phyloP scores from a whole-genome alignment of 2,329 filamentous ascomycete species.

The Xylaria sp. region DNA sequence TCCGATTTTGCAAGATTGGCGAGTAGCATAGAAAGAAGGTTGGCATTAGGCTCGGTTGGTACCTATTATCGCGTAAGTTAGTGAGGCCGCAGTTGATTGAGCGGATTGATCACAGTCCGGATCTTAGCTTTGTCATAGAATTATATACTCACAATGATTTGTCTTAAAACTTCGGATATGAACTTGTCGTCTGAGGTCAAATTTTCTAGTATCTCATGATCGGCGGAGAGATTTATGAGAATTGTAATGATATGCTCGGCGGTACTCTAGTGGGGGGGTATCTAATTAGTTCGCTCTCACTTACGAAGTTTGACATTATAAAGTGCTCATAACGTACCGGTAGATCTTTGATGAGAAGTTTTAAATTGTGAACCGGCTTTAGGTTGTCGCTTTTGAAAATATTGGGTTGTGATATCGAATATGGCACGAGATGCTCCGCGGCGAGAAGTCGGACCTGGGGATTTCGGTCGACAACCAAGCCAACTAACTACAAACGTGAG shows the following conservation, averaged over 20 bases:
- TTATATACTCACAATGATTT: slow-evolving; percentile 73
- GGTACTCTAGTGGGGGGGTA: slow-evolving; percentile 70
- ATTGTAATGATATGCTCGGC: slow-evolving; percentile 94
- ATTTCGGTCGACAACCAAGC: slow-evolving; percentile 92
- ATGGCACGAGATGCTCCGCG: slow-evolving; percentile 87
- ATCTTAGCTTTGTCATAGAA: not conserved
- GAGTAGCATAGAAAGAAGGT: slow-evolving; percentile 89
- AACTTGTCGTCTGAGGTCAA: slow-evolving; percentile 85
- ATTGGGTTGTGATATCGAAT: slow-evolving; percentile 75
- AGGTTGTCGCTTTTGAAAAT: slow-evolving; percentile 88
- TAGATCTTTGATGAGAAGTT: slow-evolving; percentile 86
- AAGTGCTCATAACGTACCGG: slow-evolving; percentile 64
- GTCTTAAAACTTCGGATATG: slow-evolving; percentile 75
- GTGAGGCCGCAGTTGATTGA: slow-evolving; percentile 25
- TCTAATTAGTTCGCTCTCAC: not conserved
- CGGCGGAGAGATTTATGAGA: slow-evolving; percentile 85
- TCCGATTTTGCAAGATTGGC: slow-evolving; percentile 91
- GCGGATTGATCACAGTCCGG: not conserved
- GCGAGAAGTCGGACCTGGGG: slow-evolving; percentile 89
- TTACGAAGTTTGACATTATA: not conserved
- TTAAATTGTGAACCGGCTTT: slow-evolving; percentile 85
- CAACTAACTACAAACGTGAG: slow-evolving; percentile 74
- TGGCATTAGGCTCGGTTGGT: slow-evolving; percentile 81
- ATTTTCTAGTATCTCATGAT: slow-evolving; percentile 77
- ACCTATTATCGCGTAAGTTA: slow-evolving; percentile 59